Conservation (phyloP, 1,284 basidiomycete genomes). For the Trametes hirsuta region DNA sequence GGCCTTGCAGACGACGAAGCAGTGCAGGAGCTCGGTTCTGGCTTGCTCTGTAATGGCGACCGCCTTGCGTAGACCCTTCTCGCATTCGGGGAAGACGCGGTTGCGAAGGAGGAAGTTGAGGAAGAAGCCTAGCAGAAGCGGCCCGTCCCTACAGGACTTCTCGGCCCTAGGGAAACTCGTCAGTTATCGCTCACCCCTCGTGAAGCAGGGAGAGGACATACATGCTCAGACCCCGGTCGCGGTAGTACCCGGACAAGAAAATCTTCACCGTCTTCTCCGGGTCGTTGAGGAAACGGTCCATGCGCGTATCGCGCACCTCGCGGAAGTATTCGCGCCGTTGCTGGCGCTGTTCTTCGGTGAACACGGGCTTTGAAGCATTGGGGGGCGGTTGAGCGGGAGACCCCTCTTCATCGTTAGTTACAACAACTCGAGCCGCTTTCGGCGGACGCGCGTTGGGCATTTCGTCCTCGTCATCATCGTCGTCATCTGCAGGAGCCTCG, state of each 20-base stretch:
- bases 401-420: neutral
- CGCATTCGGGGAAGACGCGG: slow-evolving; percentile 52
- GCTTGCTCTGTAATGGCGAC: slow-evolving; percentile 52
- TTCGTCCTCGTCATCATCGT: slow-evolving; percentile 20
- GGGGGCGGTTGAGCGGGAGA: neutral
- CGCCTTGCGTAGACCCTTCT: slow-evolving; percentile 51
- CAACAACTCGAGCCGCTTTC: slow-evolving; percentile 13
- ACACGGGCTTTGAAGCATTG: neutral
- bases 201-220: slow-evolving; percentile 32
- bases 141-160: slow-evolving; percentile 41
- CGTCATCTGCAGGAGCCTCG: slow-evolving; percentile 14
- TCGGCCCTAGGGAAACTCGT: slow-evolving; percentile 37
- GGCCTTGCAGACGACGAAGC: slow-evolving; percentile 52
- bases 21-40: slow-evolving; percentile 58
- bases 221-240: slow-evolving; percentile 66
- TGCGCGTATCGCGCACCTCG: slow-evolving; percentile 45
- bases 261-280: slow-evolving; percentile 55
- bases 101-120: slow-evolving; percentile 62
- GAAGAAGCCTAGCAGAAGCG: slow-evolving; percentile 64
- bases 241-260: slow-evolving; percentile 69
- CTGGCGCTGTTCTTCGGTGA: slow-evolving; percentile 19
- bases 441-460: slow-evolving; percentile 15
- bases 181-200: neutral
- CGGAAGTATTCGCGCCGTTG: slow-evolving; percentile 38
- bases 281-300: slow-evolving; percentile 57